Conservation (phyloP, 179 eudicot species). For the Silene noctiflora region DNA sequence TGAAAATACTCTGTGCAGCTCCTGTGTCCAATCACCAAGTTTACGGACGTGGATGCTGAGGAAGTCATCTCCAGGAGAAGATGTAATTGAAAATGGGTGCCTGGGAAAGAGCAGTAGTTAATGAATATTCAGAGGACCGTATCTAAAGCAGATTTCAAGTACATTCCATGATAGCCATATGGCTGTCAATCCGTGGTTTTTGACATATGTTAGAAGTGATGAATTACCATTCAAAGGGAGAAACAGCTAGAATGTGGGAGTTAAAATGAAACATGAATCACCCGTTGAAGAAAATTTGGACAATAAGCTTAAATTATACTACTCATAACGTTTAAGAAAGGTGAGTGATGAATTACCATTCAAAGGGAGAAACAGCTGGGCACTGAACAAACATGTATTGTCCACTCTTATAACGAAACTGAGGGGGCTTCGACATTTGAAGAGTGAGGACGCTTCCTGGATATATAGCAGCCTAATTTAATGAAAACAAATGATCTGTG, state of each 20-base stretch:
- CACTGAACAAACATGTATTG: conserved; percentile 99
- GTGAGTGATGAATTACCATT: conserved; percentile 57
- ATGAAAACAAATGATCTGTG: conserved; percentile 9
- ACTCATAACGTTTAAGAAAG: not conserved
- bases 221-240: no score
- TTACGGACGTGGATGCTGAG: conserved; percentile 90
- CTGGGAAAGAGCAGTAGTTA: conserved; percentile 33
- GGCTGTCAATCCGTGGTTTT: not conserved
- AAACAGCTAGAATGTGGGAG: not conserved
- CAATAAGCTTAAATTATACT: not conserved
- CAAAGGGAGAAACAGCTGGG: conserved; percentile 96
- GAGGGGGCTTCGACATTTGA: conserved; percentile 93
- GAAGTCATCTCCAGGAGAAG: conserved; percentile 89
- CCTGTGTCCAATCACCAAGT: conserved; percentile 94
- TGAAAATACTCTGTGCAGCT: conserved; percentile 68
- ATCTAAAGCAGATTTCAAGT: not conserved
- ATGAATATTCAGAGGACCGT: not conserved
- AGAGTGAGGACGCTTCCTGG: conserved; percentile 88
- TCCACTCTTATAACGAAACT: conserved; percentile 90
- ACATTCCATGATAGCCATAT: not conserved
- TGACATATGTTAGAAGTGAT: not conserved
- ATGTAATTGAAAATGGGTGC: conserved; percentile 99
- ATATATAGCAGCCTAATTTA: conserved; percentile 75
- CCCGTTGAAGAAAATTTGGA: not conserved
- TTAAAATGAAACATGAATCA: not conserved